Percentiles rank a stretch among this genome's conserved stretches.
Conservation (phyloP, 257 asterid species). For the Scutellaria baicalensis region DNA sequence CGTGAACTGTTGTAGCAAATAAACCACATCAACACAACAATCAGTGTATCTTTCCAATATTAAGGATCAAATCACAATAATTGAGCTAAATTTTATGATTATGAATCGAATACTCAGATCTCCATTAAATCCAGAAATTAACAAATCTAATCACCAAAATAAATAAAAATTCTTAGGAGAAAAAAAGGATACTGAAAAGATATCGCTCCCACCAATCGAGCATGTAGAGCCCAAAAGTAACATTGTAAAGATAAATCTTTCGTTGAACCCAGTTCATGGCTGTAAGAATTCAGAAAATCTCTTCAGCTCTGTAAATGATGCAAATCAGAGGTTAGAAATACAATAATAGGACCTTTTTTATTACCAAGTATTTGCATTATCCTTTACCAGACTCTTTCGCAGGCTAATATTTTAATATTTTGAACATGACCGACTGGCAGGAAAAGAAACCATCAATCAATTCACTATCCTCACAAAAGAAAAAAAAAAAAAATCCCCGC, state of each 20-base stretch:
- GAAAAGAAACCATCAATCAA: too few relatives aligned
- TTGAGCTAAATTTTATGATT: too few relatives aligned
- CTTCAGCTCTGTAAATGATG: not conserved
- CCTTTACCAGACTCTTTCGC: not conserved
- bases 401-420: too few relatives aligned
- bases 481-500: too few relatives aligned
- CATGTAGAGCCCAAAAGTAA: conserved; percentile 85
- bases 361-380: not conserved
- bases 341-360: not conserved
- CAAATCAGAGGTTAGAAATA: not conserved
- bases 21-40: too few relatives aligned
- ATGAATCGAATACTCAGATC: not conserved
- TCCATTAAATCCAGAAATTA: not conserved
- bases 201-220: conserved; percentile 92
- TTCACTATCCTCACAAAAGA: too few relatives aligned
- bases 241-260: conserved; percentile 73
- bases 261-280: conserved; percentile 71
- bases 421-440: too few relatives aligned
- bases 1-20: too few relatives aligned
- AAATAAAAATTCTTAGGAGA: not conserved
- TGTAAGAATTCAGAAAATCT: not conserved
- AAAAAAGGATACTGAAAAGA: conserved; percentile 68
- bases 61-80: too few relatives aligned
- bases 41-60: too few relatives aligned
- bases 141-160: not conserved